A percentile compares a stretch with the other conserved stretches of the same genome.
Evolutionary conservation across 495 filamentous ascomycete species (phyloP).

Genomic region (Penicillium pulvis): DNA sequence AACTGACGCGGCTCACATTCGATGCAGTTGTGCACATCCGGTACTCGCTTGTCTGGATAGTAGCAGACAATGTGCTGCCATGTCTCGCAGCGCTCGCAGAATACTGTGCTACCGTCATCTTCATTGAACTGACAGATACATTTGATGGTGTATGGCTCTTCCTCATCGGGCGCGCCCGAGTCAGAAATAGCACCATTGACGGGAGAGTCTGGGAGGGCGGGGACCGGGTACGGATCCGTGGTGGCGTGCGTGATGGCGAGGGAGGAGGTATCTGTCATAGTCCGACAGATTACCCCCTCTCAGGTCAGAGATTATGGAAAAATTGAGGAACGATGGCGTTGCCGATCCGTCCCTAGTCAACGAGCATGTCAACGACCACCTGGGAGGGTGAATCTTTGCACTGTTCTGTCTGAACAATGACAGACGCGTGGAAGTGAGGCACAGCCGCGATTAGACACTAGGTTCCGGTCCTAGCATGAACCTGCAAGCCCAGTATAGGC

Average conservation of each 20-base stretch:
- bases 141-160: conserved; percentile 95
- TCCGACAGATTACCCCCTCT: conserved; percentile 69
- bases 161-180: conserved; percentile 62
- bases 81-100: conserved; percentile 91
- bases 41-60: conserved; percentile 74
- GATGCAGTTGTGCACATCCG: conserved; percentile 80
- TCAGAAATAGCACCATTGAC: conserved; percentile 59
- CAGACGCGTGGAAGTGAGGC: conserved; percentile 14
- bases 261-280: conserved; percentile 87
- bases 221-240: conserved; percentile 64
- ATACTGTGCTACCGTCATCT: conserved; percentile 97
- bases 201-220: conserved; percentile 54
- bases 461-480: not conserved
- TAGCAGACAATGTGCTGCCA: conserved; percentile 99
- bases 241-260: conserved; percentile 63
- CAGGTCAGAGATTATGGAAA: conserved; percentile 34
- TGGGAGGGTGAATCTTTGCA: not conserved
- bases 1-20: conserved; percentile 79
- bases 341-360: conserved; percentile 34
- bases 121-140: conserved; percentile 91
- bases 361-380: conserved; percentile 37
- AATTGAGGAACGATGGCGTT: conserved; percentile 24
- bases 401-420: conserved; percentile 6
- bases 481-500: not conserved
- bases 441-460: not conserved